Conservation (phyloP, 306 rosid species). For the Boehmeria nivea region DNA sequence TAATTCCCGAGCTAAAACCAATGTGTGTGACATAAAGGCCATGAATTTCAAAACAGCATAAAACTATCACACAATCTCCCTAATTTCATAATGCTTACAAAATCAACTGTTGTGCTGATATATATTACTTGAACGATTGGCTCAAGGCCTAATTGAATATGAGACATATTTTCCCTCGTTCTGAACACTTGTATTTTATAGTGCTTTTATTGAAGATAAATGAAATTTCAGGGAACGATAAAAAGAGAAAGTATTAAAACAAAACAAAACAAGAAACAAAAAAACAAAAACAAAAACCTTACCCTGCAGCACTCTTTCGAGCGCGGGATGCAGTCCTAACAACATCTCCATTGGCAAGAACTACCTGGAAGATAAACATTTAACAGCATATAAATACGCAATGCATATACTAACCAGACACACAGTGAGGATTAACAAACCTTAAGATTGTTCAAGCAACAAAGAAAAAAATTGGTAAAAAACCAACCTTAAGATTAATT, state of each 20-base stretch:
- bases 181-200: background rate
- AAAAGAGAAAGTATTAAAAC: too few relatives aligned
- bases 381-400: constrained; percentile 15
- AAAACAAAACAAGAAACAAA: background rate
- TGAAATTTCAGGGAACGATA: too few relatives aligned
- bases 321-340: constrained; percentile 97
- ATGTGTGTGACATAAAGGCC: background rate
- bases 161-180: background rate
- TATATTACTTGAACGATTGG: background rate
- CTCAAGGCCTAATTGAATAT: too few relatives aligned
- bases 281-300: constrained; percentile 7
- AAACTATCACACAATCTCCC: background rate
- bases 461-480: background rate
- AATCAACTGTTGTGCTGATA: background rate
- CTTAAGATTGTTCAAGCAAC: constrained; percentile 26
- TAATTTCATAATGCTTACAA: background rate
- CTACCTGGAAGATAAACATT: constrained; percentile 52
- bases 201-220: background rate
- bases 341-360: constrained; percentile 86
- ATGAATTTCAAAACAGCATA: background rate
- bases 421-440: constrained; percentile 22
- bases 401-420: constrained; percentile 9
- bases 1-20: background rate
- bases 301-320: constrained; percentile 98
- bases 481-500: constrained; percentile 47